Evolutionary conservation across 805 yeast species (phyloP), one percentile per base, ranked within the genome.

Genomic region (Saturnispora silvae): DNA sequence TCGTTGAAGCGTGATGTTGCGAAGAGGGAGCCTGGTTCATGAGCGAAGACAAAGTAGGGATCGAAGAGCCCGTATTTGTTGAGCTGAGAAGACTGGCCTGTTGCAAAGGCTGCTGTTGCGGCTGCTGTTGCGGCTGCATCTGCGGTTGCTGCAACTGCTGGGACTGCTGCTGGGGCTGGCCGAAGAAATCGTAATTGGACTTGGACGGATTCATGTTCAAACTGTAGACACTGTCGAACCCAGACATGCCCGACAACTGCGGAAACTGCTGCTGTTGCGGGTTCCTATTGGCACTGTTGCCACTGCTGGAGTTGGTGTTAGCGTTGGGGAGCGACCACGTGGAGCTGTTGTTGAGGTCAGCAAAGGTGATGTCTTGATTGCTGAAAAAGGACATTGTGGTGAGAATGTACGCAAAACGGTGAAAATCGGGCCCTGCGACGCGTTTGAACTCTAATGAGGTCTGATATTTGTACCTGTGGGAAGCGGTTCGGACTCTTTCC

Each of bases 11-110:
- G 5, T 8, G 5, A 7, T 8, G 28, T 25, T 25, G 28, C 11
- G 10, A 5, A 14, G 35, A 20, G 9, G 38, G 27, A 4, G 31
- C 26, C 20, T 37, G 40, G 22, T 31, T 37, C 19, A 37, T 37
- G 13, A 37, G 9, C 6, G 40, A 37, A 13, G 26, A 23, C 16
- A 33, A 29, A 8, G 37, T 36, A 24, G 38, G 34, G 6, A 26
- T 26, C 13, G 37, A 33, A 13, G 33, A 33, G n/a, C 40, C 40
- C 8, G 40, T 32, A 17, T 37, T 37, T n/a, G 40, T 20, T 5
- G 36, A 33, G 15, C 33, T 37, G 4, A 37, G 20, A 10, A 17
- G 31, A 31, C 22, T 14, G 14, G 25, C 8, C 8, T 8, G 25
- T 23, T n/a, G 25, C 25, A 23, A 23, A 11, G 11, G 10, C 25